These are phyloP conservation scores for Thalassiosira hispida DNA, from an alignment of 352 stramenopile species.

Conservation along the genomic window DNA sequence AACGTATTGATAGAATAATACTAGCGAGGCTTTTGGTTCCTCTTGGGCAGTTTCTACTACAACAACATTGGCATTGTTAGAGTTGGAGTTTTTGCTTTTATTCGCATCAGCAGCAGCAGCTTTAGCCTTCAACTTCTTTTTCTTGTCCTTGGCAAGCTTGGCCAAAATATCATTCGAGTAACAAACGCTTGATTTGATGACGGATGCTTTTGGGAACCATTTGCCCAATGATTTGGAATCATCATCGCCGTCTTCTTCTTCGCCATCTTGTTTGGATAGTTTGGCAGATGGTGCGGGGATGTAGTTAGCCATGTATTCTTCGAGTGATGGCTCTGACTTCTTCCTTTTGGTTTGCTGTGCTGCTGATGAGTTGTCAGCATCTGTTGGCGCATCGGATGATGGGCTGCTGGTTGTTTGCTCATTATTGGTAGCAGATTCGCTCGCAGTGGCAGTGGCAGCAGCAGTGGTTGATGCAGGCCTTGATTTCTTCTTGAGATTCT, in stretches of 20 bases:
- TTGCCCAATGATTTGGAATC: conserved; percentile 69
- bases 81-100: no score
- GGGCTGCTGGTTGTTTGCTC: not conserved
- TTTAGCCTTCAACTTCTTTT: conserved; percentile 1
- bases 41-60: conserved; percentile 17
- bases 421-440: not conserved
- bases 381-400: not conserved
- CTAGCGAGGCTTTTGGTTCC: conserved; percentile 62
- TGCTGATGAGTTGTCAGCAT: conserved; percentile 1
- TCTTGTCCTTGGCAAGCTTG: conserved; percentile 42
- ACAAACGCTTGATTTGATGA: conserved; percentile 70
- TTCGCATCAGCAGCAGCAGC: not conserved
- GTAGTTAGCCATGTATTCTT: conserved; percentile 17
- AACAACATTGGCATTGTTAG: no score
- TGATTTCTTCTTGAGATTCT: conserved; percentile 24
- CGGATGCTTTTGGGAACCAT: conserved; percentile 81
- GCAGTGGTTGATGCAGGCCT: not conserved
- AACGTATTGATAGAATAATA: conserved; percentile 85
- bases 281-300: not conserved
- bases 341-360: not conserved
- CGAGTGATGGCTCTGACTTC: not conserved
- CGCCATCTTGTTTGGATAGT: not conserved
- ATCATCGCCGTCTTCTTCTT: not conserved
- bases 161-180: conserved; percentile 64
- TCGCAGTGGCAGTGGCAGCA: not conserved